Conservation (phyloP, 164 flowering plant species). For the Saururus chinensis region DNA sequence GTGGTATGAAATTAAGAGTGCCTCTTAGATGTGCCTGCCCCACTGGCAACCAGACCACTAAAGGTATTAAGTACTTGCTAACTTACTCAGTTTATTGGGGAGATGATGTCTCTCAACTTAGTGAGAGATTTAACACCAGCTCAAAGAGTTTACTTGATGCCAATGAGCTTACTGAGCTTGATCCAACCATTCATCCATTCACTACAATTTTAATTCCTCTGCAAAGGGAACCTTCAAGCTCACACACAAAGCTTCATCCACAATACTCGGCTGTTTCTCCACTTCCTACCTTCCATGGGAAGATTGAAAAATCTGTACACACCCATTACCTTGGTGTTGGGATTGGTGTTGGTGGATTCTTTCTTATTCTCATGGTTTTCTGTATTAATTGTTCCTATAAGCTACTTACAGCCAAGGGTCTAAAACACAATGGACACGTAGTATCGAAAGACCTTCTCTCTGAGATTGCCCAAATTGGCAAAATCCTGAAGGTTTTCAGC, state of each 20-base stretch:
- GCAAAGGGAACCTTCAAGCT: conserved; percentile 16
- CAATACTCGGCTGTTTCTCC: conserved; percentile 13
- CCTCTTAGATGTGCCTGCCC: conserved; percentile 78
- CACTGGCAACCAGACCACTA: conserved; percentile 25
- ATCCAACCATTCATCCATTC: conserved; percentile 26
- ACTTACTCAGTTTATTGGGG: conserved; percentile 29
- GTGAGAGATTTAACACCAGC: conserved; percentile 24
- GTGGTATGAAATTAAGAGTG: conserved; percentile 19
- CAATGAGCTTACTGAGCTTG: conserved; percentile 19
- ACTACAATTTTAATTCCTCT: conserved; percentile 52
- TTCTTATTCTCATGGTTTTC: too few relatives aligned
- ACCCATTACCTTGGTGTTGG: conserved; percentile 30
- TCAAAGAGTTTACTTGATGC: conserved; percentile 25
- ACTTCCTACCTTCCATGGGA: background rate
- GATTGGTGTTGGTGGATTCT: conserved; percentile 25
- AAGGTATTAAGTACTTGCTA: conserved; percentile 35
- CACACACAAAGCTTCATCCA: conserved; percentile 15
- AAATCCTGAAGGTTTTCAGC: conserved; percentile 19
- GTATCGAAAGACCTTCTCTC: conserved; percentile 20
- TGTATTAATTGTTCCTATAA: too few relatives aligned
- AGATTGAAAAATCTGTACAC: conserved; percentile 16
- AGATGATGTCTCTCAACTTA: conserved; percentile 21
- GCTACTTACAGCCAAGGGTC: conserved; percentile 6
- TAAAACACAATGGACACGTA: background rate
- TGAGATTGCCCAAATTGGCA: conserved; percentile 28